Evolutionary conservation across 768 basidiomycete species (phyloP), one percentile per base, ranked within the genome.

Genomic region (Nidularia pulvinata): DNA sequence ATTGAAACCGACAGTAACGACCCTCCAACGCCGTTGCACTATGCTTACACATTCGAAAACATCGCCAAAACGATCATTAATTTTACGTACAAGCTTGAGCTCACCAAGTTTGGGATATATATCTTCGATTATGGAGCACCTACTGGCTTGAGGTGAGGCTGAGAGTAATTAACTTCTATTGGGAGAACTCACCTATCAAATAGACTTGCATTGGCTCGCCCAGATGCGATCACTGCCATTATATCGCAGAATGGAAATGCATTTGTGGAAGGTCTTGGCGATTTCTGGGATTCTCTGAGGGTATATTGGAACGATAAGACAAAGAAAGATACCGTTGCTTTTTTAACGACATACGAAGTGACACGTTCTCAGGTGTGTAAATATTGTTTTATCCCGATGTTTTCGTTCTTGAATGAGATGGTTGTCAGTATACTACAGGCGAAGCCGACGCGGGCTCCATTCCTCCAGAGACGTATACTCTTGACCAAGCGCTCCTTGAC

Each of bases 61-160:
- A 57, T 81, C 10, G 61, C 71, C 1, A 53, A 61, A 48, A 77
- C 77, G n/a, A 66, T 78, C 53, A 67, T 65, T 22, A 62, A 63
- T 1, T 80, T 80, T 61, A 62, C 77, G 35, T 69, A 78, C 47
- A 66, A 65, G 1, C 64, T 81, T 2, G 51, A 57, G 6, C 60
- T 81, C 53, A 58, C 52, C n/a, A 69, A 67, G 36, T 79, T 75
- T 51, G 71, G 70, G 1, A 60, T 78, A 5, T 82, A 82, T 59
- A 67, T 77, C 34, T 81, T 81, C 54, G 80, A 81, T 56, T 81
- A 81, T 51, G 80, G 80, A 37, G 71, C 73, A 7, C 72, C 73
- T 3, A 67, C 64, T 13, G 68, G 62, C 2, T 57, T 67, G 25
- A 62, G 59, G 74, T 68, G 14, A 32, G 64, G 49, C 6, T 37